Conservation (phyloP, 805 yeast species). For the Nakazawaea ishiwadae region DNA sequence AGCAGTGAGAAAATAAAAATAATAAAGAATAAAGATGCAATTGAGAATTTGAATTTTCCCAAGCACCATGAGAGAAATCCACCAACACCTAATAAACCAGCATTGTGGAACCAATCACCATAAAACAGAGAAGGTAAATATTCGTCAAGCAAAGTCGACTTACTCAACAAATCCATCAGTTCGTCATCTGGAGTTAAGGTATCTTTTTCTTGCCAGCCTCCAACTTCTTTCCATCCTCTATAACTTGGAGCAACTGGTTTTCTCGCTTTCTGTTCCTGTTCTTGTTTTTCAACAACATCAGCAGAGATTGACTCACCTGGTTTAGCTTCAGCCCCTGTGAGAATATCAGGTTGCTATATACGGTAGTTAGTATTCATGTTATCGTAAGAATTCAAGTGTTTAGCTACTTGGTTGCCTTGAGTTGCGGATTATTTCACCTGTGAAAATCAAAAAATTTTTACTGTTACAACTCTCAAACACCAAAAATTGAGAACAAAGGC, state of each 20-base stretch:
- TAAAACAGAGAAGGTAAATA: slow-evolving; percentile 70
- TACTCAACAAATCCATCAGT: slow-evolving; percentile 60
- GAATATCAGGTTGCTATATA: slow-evolving; percentile 10
- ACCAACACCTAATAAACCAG: slow-evolving; percentile 63
- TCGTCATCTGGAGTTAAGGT: slow-evolving; percentile 64
- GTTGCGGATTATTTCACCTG: too few relatives aligned
- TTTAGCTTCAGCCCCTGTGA: slow-evolving; percentile 2
- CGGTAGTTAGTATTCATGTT: background rate
- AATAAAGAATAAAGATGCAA: slow-evolving; percentile 79
- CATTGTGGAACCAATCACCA: slow-evolving; percentile 96
- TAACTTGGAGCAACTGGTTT: slow-evolving; percentile 59
- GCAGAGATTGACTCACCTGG: slow-evolving; percentile 5
- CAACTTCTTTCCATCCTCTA: slow-evolving; percentile 93
- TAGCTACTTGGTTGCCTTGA: too few relatives aligned
- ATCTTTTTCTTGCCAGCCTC: slow-evolving; percentile 76
- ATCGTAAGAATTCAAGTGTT: background rate
- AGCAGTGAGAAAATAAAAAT: slow-evolving; percentile 57
- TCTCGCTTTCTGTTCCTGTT: slow-evolving; percentile 26
- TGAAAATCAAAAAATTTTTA: too few relatives aligned
- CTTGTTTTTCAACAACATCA: slow-evolving; percentile 8
- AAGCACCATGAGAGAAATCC: slow-evolving; percentile 71
- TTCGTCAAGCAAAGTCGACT: slow-evolving; percentile 70
- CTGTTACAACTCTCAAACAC: too few relatives aligned
- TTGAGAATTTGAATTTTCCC: slow-evolving; percentile 71
- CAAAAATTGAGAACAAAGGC: too few relatives aligned